phyloP scores from a whole-genome alignment of 768 basidiomycete genomes.

The Suillus hirtellus region DNA sequence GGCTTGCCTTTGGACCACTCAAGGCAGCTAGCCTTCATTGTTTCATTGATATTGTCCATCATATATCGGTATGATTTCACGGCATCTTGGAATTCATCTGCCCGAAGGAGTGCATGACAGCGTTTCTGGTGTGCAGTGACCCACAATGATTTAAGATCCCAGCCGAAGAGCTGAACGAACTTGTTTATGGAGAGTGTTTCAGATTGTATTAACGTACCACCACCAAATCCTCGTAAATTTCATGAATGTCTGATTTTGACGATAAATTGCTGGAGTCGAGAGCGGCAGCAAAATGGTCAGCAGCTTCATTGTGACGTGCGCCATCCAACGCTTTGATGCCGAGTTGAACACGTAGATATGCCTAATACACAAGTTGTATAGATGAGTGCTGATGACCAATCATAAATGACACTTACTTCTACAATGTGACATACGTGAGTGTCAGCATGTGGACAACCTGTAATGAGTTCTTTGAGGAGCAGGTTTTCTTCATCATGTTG shows the following conservation, averaged over 20 bases:
- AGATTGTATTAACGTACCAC: neutral
- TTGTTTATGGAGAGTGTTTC: neutral
- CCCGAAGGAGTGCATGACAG: no score
- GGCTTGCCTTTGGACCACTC: no score
- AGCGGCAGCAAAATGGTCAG: neutral
- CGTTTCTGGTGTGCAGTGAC: neutral
- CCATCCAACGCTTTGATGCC: neutral
- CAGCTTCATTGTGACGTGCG: neutral
- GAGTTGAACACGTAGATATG: neutral
- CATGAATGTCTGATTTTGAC: neutral
- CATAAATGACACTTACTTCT: neutral
- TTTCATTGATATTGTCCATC: no score
- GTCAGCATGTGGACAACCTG: no score
- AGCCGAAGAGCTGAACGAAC: neutral
- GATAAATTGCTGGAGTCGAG: neutral
- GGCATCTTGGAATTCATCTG: no score
- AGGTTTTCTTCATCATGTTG: no score
- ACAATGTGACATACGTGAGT: neutral
- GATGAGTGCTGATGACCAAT: neutral
- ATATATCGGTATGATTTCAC: no score
- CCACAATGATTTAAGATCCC: neutral
- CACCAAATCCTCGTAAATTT: neutral
- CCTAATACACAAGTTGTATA: neutral
- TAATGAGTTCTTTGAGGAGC: no score
- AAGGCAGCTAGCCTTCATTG: no score